Base-by-base conservation (phyloP, 345 rosid genomes). In the Limnanthes douglasii region DNA sequence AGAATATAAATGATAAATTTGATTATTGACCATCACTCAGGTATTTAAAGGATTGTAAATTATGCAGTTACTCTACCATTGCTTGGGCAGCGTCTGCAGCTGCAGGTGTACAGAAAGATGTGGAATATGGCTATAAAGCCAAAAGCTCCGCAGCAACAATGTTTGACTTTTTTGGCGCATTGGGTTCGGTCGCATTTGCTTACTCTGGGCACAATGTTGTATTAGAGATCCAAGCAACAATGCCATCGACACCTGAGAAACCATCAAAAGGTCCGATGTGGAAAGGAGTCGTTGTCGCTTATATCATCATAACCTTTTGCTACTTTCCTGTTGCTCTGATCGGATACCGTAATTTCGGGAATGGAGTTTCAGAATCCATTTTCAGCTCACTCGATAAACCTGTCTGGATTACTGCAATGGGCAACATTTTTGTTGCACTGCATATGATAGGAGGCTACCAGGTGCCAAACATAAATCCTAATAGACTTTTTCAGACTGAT, bases 391-490 rank as follows among this genome's bases (percentile, higher is more conserved):
- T 80, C 37, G 41, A 65, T 53, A 80, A 69, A 41, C 93, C 86
- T 8, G 54, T 37, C 4, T 80, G 93, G 93, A 66, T 75, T 27
- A 75, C 72, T 26, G 82, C 66, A 16, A 48, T 53, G 43, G 86
- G 86, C 22, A 80, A 80, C 54, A 41, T 73, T 35, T 76, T 80
- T 14, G 93, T 80, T n/a, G 86, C 75, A 21, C 13, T 80, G 18
- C 93, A 80, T 43, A 80, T 80, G 26, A 76, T 76, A 23, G 93
- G 93, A 21, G 67, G 86, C 64, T 76, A 75, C 57, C 93, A 75
- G 83, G 86, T 80, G 12, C 8, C 30, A 6, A 2, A 26, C 3
- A 26, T 2, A 6, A 9, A 18, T 41, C 34, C 4, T 4, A 6
- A 4, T n/a, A n/a, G n/a, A n/a, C n/a, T n/a, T n/a, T n/a, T n/a